These are phyloP conservation scores for Cubamyces lactineus DNA, from an alignment of 768 basidiomycete genomes.

Conservation along the genomic window DNA sequence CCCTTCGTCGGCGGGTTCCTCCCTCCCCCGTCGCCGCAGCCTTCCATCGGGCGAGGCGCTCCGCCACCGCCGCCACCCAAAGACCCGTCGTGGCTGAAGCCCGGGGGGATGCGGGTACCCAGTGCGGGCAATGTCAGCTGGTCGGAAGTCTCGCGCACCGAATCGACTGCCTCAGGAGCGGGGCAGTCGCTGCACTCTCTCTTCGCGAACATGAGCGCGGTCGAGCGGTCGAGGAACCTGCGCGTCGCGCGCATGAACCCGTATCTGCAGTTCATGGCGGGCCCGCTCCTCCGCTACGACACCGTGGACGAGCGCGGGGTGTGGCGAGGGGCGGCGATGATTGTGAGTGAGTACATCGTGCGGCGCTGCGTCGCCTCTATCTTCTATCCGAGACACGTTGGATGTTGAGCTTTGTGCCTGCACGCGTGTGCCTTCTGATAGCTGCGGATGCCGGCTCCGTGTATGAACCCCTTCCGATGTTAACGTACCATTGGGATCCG, in stretches of 20 bases:
- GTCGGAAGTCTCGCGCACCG: slow-evolving; percentile 11
- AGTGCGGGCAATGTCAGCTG: slow-evolving; percentile 13
- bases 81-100: slow-evolving; percentile 35
- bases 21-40: slow-evolving; percentile 34
- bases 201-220: slow-evolving; percentile 53
- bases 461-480: slow-evolving; percentile 72
- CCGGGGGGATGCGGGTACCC: slow-evolving; percentile 8
- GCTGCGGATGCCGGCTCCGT: slow-evolving; percentile 79
- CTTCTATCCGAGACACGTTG: slow-evolving; percentile 2
- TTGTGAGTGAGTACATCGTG: slow-evolving; percentile 70
- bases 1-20: slow-evolving; percentile 60
- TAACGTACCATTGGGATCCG: slow-evolving; percentile 77
- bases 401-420: slow-evolving; percentile 7
- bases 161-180: slow-evolving; percentile 13
- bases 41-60: slow-evolving; percentile 34
- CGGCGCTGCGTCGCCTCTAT: background rate
- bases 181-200: slow-evolving; percentile 9
- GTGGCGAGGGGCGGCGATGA: slow-evolving; percentile 87
- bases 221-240: slow-evolving; percentile 65
- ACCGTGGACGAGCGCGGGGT: slow-evolving; percentile 77
- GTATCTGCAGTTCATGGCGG: slow-evolving; percentile 89
- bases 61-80: slow-evolving; percentile 56
- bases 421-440: slow-evolving; percentile 30
- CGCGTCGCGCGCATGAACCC: slow-evolving; percentile 74
- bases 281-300: slow-evolving; percentile 88